Base-by-base conservation (phyloP, 2,329 filamentous ascomycete genomes). In the Cordyceps pruinosa region DNA sequence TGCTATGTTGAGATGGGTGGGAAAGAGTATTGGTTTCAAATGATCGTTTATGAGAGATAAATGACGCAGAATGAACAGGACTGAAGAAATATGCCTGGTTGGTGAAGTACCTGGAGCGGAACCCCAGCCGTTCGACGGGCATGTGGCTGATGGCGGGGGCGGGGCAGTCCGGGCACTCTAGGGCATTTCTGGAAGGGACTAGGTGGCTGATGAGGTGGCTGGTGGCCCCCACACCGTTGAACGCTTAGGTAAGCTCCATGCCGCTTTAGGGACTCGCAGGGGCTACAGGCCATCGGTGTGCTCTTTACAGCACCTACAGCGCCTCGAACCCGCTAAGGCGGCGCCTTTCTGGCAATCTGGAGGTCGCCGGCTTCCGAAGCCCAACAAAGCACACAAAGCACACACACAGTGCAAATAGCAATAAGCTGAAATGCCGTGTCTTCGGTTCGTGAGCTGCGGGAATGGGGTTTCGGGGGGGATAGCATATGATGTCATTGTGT, bases 331-430 rank as follows among this genome's bases (percentile, higher is more conserved):
- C 26, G 12, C 52, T 30, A 55, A 55, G 39, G 51, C 51, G 17
- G 51, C 51, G 21, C 9, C 15, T n/a, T 39, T 4, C 28, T n/a
- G n/a, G 30, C 8, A 13, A n/a, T 26, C 35, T 69, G 69, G 68
- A 71, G 66, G 67, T 69, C 69, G 69, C 65, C 68, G 68, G 53
- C 46, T 65, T 65, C 69, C 69, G 65, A 59, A 28, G 30, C n/a
- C n/a, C n/a, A n/a, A n/a, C n/a, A n/a, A n/a, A n/a, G n/a, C n/a
- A n/a, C n/a, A n/a, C n/a, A n/a, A n/a, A n/a, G n/a, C n/a, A n/a
- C n/a, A n/a, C n/a, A n/a, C n/a, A n/a, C n/a, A n/a, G n/a, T n/a
- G n/a, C n/a, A n/a, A n/a, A n/a, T n/a, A n/a, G n/a, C n/a, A n/a
- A n/a, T n/a, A n/a, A n/a, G n/a, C n/a, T n/a, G n/a, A n/a, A n/a